Conservation (phyloP, 352 stramenopile species). For the Saprolegnia diclina region DNA sequence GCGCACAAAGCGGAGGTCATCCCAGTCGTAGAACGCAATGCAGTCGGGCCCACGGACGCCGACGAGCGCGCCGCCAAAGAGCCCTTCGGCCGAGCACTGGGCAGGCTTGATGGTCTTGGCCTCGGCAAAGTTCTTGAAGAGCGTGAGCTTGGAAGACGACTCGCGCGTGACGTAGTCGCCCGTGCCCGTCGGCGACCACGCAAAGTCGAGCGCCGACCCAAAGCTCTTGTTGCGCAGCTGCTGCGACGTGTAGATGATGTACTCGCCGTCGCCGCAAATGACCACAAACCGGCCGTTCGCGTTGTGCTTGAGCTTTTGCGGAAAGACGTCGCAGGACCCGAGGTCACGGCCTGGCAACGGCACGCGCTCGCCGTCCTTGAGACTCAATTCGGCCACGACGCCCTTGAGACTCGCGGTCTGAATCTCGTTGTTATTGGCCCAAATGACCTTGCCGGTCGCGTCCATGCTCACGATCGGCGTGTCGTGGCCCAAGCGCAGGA, state of each 20-base stretch:
- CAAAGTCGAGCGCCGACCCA: slow-evolving; percentile 96
- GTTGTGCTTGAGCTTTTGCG: slow-evolving; percentile 97
- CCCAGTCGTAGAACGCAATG: slow-evolving; percentile 99
- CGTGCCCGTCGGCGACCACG: slow-evolving; percentile 94
- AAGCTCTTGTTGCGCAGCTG: slow-evolving; percentile 95
- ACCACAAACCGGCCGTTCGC: slow-evolving; percentile 98
- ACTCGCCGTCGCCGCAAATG: slow-evolving; percentile 98
- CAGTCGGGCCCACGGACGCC: slow-evolving; percentile 94
- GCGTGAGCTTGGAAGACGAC: slow-evolving; percentile 92
- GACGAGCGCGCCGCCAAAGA: slow-evolving; percentile 95
- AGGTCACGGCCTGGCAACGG: slow-evolving; percentile 87
- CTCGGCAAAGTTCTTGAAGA: slow-evolving; percentile 99
- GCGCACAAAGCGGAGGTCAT: slow-evolving; percentile 94
- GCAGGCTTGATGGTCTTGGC: slow-evolving; percentile 91
- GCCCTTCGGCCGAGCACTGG: slow-evolving; percentile 89
- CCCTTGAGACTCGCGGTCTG: slow-evolving; percentile 92
- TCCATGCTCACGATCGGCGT: slow-evolving; percentile 98
- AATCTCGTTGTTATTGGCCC: slow-evolving; percentile 98
- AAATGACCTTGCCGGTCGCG: slow-evolving; percentile 95
- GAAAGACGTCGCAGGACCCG: slow-evolving; percentile 96
- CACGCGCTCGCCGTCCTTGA: slow-evolving; percentile 87
- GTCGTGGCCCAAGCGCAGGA: slow-evolving; percentile 97
- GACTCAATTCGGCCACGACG: slow-evolving; percentile 59
- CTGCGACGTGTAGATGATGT: slow-evolving; percentile 99
- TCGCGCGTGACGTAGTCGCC: slow-evolving; percentile 99